A percentile compares a stretch with the other conserved stretches of the same genome.
Conservation (phyloP, 805 yeast genomes). For the Yamadazyma sp. region DNA sequence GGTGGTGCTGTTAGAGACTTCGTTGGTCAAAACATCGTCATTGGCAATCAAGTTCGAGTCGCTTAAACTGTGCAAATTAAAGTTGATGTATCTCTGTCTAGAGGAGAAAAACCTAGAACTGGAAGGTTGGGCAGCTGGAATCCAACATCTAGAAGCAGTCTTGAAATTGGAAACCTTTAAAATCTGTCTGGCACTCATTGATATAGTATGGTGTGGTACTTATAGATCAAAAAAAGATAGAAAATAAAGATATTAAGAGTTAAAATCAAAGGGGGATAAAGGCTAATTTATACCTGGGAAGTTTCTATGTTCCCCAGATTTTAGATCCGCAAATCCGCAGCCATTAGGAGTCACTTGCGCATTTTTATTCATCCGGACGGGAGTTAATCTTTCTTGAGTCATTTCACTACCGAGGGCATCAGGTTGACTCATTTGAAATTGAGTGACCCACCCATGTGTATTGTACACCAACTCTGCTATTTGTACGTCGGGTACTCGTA, state of each 20-base stretch:
- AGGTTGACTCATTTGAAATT: slow-evolving; percentile 1
- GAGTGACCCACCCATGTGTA: slow-evolving; percentile 2
- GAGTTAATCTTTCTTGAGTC: slow-evolving; percentile 6
- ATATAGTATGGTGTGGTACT: no score
- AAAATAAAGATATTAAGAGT: not conserved
- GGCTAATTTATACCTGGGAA: slow-evolving; percentile 3
- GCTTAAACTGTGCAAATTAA: slow-evolving; percentile 27
- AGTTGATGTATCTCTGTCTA: slow-evolving; percentile 34
- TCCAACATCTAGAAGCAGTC: slow-evolving; percentile 46
- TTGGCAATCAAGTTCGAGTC: slow-evolving; percentile 35
- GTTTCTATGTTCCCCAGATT: slow-evolving; percentile 13
- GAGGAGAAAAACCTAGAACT: slow-evolving; percentile 35
- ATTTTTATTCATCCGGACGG: slow-evolving; percentile 3
- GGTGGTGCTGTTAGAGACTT: slow-evolving; percentile 9
- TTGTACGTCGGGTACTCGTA: no score
- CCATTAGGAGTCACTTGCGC: slow-evolving; percentile 9
- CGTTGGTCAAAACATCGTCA: slow-evolving; percentile 28
- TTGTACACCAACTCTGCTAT: no score
- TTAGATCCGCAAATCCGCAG: slow-evolving; percentile 15
- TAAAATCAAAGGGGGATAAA: slow-evolving; percentile 2
- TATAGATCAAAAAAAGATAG: not conserved
- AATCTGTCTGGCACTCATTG: slow-evolving; percentile 27
- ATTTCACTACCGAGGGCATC: slow-evolving; percentile 4
- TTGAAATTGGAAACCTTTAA: slow-evolving; percentile 35
- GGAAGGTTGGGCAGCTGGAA: slow-evolving; percentile 27